phyloP scores from a whole-genome alignment of 257 asterid genomes.

The Nicotiana undulata region DNA sequence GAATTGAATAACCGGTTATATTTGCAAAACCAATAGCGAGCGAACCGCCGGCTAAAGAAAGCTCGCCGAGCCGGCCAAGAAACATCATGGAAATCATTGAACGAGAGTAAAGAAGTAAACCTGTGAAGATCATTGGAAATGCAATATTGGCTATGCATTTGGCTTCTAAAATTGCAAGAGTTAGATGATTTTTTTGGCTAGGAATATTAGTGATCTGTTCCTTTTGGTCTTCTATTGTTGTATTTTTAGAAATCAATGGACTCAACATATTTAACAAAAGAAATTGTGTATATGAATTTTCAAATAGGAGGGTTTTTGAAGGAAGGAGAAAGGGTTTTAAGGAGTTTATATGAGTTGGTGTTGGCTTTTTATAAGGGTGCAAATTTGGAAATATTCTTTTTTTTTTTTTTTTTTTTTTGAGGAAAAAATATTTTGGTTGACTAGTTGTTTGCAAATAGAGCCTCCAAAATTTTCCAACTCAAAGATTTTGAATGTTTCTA shows the following conservation, averaged over 20 bases:
- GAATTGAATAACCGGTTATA: constrained; percentile 35
- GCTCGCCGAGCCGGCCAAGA: constrained; percentile 35
- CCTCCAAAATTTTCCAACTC: background rate
- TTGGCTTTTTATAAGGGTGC: background rate
- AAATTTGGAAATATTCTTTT: background rate
- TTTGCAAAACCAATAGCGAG: constrained; percentile 34
- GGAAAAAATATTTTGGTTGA: background rate
- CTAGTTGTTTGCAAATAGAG: background rate
- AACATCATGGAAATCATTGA: constrained; percentile 36
- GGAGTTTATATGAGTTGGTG: background rate
- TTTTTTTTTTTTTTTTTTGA: background rate
- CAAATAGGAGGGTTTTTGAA: background rate
- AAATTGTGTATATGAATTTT: background rate
- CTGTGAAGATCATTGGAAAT: constrained; percentile 33
- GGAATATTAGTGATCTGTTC: background rate
- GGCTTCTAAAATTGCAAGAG: constrained; percentile 17
- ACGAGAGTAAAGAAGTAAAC: constrained; percentile 28
- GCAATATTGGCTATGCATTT: constrained; percentile 29
- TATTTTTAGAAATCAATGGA: constrained; percentile 8
- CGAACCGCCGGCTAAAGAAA: constrained; percentile 32
- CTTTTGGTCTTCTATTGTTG: background rate
- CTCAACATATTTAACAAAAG: background rate
- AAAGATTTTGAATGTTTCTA: background rate
- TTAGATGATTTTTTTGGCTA: background rate
- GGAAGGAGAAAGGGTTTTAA: background rate